phyloP scores from a whole-genome alignment of 139 green algal genomes.

The Spirogloea muscicola region DNA sequence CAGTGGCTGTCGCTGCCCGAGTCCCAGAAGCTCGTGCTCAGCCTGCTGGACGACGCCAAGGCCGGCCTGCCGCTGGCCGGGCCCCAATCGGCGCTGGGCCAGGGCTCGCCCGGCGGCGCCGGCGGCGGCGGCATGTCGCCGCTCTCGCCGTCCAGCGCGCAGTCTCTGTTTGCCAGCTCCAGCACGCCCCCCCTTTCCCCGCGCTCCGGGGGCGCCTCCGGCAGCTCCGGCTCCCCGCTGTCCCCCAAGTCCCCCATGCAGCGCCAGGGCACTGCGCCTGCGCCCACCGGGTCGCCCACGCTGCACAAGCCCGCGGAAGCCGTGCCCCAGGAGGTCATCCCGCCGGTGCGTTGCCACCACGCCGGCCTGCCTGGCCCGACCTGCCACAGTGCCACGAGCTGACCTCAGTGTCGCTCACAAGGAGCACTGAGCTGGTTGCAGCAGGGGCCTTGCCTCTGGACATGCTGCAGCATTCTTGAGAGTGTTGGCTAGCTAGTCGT shows the following conservation, averaged over 20 bases:
- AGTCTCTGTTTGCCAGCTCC: constrained; percentile 30
- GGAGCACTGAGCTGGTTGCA: too few relatives aligned
- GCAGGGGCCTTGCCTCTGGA: too few relatives aligned
- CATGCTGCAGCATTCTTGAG: too few relatives aligned
- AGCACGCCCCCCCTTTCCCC: constrained; percentile 80
- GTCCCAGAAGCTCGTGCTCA: constrained; percentile 76
- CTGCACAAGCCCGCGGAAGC: not conserved
- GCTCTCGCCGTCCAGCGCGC: constrained; percentile 40
- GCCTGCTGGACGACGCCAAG: constrained; percentile 80
- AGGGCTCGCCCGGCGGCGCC: not conserved
- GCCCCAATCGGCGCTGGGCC: not conserved
- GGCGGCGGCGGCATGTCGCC: constrained; percentile 31
- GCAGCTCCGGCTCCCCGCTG: too few relatives aligned
- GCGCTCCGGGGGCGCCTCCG: constrained; percentile 59
- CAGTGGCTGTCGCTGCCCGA: constrained; percentile 89
- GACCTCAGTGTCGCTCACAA: too few relatives aligned
- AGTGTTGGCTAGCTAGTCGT: too few relatives aligned
- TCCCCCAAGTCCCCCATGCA: constrained; percentile 42
- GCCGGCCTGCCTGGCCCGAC: too few relatives aligned
- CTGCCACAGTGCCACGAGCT: too few relatives aligned
- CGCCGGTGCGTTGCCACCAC: too few relatives aligned
- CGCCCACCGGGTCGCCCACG: constrained; percentile 8
- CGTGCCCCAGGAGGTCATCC: constrained; percentile 6
- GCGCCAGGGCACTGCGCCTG: not conserved
- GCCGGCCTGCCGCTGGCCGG: constrained; percentile 59